These are phyloP conservation scores for Amaranthus tricolor DNA, from an alignment of 179 eudicot species.

Conservation along the genomic window DNA sequence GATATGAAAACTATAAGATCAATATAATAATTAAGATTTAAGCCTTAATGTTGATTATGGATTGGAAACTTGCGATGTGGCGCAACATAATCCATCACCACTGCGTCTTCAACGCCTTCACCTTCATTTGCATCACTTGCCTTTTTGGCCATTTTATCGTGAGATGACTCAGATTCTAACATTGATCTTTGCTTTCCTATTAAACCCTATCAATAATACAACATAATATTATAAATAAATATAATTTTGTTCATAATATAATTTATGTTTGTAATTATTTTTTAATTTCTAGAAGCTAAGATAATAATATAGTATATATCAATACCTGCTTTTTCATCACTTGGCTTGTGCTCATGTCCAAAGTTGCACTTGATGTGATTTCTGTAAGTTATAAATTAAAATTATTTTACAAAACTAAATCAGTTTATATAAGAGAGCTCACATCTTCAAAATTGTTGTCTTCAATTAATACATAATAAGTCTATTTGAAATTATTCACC, in stretches of 20 bases:
- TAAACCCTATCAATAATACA: slow-evolving; percentile 30
- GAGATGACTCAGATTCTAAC: slow-evolving; percentile 25
- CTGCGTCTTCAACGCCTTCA: slow-evolving; percentile 40
- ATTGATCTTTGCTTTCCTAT: slow-evolving; percentile 35
- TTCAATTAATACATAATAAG: too few species aligned
- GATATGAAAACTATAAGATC: not conserved
- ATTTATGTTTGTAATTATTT: not conserved
- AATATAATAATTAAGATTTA: not conserved
- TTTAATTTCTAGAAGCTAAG: not conserved
- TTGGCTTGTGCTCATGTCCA: slow-evolving; percentile 13
- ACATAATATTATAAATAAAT: not conserved
- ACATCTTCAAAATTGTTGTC: not conserved
- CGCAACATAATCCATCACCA: slow-evolving; percentile 62
- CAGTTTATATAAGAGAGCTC: not conserved
- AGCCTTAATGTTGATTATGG: slow-evolving; percentile 40
- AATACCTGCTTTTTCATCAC: slow-evolving; percentile 22
- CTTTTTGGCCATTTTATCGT: slow-evolving; percentile 29
- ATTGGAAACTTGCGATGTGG: slow-evolving; percentile 77
- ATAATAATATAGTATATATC: too few species aligned
- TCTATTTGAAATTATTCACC: too few species aligned
- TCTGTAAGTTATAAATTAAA: slow-evolving; percentile 18
- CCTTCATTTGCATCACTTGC: slow-evolving; percentile 25
- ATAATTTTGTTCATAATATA: not conserved
- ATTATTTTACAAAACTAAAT: not conserved
- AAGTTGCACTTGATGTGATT: slow-evolving; percentile 6